A percentile compares a stretch with the other conserved stretches of the same genome.
Evolutionary conservation across 768 basidiomycete genomes (phyloP).

Genomic region (Termitomyces sp.): DNA sequence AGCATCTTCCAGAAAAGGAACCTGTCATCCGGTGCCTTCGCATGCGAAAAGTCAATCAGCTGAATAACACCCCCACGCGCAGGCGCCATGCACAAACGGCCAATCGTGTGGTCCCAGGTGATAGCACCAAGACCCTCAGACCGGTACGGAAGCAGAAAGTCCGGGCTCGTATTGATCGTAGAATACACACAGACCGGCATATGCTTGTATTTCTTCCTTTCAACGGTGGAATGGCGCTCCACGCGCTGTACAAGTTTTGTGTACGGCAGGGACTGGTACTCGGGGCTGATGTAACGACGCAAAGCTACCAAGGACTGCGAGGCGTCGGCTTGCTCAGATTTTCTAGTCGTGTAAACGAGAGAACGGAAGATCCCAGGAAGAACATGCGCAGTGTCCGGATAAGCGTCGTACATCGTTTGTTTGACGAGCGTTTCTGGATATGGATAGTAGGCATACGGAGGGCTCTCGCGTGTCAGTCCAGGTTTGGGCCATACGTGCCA

Average conservation of each 20-base stretch:
- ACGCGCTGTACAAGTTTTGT: constrained; percentile 5
- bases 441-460: constrained; percentile 19
- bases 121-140: constrained; percentile 38
- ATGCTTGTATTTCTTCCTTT: constrained; percentile 18
- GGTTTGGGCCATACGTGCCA: constrained; percentile 26
- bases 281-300: constrained; percentile 33
- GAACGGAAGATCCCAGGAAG: constrained; percentile 41
- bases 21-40: constrained; percentile 21
- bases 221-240: constrained; percentile 6
- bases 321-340: neutral
- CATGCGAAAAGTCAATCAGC: constrained; percentile 43
- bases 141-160: constrained; percentile 10
- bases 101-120: constrained; percentile 63
- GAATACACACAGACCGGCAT: constrained; percentile 14
- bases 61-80: constrained; percentile 32
- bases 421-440: constrained; percentile 16
- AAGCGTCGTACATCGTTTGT: neutral
- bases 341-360: constrained; percentile 33
- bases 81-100: constrained; percentile 49
- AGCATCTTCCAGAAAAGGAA: constrained; percentile 26
- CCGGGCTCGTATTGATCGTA: constrained; percentile 8
- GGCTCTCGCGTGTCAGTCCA: constrained; percentile 17
- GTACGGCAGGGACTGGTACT: constrained; percentile 9
- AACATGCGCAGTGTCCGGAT: constrained; percentile 24
- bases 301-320: constrained; percentile 15